These are phyloP conservation scores for Aspergillus sp. DNA, from an alignment of 2,329 filamentous ascomycete species.

Conservation along the genomic window DNA sequence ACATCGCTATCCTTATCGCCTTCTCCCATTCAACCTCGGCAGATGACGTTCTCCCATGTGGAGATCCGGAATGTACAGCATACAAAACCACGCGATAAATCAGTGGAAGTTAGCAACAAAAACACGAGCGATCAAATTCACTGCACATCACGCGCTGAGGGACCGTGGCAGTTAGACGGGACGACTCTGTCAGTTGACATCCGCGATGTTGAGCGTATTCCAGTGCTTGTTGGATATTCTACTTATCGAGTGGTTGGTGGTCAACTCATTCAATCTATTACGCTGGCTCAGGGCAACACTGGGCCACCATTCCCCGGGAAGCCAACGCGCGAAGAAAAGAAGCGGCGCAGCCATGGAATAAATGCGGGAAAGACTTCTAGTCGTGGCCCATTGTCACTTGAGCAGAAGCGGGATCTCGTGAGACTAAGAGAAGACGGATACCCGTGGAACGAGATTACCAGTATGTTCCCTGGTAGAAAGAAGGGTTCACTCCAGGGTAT, in stretches of 20 bases:
- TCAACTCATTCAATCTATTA: neutral
- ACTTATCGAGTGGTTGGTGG: neutral
- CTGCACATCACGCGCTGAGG: neutral
- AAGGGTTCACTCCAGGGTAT: slow-evolving; percentile 1
- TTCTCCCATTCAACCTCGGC: neutral
- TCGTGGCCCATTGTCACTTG: neutral
- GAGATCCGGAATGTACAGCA: neutral
- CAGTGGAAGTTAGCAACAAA: neutral
- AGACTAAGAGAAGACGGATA: neutral
- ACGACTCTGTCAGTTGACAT: neutral
- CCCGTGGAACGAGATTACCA: neutral
- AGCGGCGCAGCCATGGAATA: neutral
- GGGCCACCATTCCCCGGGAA: neutral
- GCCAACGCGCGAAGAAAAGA: neutral
- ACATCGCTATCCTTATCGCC: neutral
- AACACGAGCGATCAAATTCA: neutral
- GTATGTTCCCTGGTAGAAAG: neutral
- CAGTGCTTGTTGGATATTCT: neutral
- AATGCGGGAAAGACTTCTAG: neutral
- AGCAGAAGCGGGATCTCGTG: neutral
- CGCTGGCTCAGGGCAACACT: neutral
- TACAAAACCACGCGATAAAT: neutral
- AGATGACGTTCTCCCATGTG: neutral
- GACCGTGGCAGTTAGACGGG: neutral
- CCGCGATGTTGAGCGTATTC: neutral